Evolutionary conservation across 2,329 filamentous ascomycete genomes (phyloP).

Genomic region (Chaetomiaceae sp.): DNA sequence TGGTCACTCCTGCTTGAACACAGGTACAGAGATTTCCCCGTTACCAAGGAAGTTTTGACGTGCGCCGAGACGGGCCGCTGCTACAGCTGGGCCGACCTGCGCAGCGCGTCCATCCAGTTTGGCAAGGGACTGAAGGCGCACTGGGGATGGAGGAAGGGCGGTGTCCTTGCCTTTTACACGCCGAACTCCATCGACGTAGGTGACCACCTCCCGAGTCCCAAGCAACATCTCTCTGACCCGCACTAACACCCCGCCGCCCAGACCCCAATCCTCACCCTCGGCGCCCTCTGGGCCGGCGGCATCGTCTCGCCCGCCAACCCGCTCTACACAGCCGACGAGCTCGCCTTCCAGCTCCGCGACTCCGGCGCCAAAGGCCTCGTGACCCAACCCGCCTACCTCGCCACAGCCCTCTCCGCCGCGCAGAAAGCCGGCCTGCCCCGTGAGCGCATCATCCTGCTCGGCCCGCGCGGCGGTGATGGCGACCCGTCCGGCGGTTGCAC

Average conservation of each 20-base stretch:
- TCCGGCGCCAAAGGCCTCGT: conserved; percentile 67
- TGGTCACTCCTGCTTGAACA: conserved; percentile 71
- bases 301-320: conserved; percentile 82
- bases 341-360: conserved; percentile 78
- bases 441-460: conserved; percentile 69
- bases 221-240: neutral
- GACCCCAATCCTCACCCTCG: conserved; percentile 69
- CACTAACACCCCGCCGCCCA: neutral
- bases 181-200: conserved; percentile 71
- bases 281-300: conserved; percentile 76
- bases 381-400: conserved; percentile 64
- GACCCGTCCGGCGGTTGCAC: conserved; percentile 52
- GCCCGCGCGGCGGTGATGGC: conserved; percentile 57
- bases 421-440: conserved; percentile 61
- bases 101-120: conserved; percentile 63
- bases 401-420: conserved; percentile 61
- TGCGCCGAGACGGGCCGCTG: conserved; percentile 62
- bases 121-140: conserved; percentile 68
- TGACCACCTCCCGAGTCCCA: neutral
- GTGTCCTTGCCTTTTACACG: conserved; percentile 76
- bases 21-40: conserved; percentile 29
- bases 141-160: conserved; percentile 75
- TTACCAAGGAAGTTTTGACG: conserved; percentile 62
- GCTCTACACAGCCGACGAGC: conserved; percentile 74
- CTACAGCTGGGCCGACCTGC: conserved; percentile 67